phyloP scores from a whole-genome alignment of 306 rosid genomes.

The Gastrolobium bilobum region DNA sequence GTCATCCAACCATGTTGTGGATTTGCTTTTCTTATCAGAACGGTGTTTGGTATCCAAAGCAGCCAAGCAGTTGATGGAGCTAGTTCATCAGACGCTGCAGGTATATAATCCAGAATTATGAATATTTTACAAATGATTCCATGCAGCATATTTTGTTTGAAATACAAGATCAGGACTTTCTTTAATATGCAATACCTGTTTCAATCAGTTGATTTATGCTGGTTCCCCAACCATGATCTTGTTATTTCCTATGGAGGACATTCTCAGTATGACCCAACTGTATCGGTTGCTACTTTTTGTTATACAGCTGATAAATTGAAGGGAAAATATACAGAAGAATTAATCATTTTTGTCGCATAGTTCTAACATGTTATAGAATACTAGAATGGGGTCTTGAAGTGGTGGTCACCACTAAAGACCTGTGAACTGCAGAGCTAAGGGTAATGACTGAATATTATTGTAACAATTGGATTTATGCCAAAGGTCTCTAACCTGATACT shows the following conservation, averaged over 20 bases:
- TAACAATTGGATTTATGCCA: neutral
- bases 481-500: neutral
- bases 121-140: slow-evolving; percentile 36
- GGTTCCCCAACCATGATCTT: neutral
- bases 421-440: neutral
- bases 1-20: slow-evolving; percentile 68
- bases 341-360: neutral
- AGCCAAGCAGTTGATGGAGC: slow-evolving; percentile 78
- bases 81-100: slow-evolving; percentile 89
- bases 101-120: slow-evolving; percentile 51
- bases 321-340: neutral
- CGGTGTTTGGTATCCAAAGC: slow-evolving; percentile 89
- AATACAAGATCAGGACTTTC: slow-evolving; percentile 22
- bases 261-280: slow-evolving; percentile 12
- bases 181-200: slow-evolving; percentile 7
- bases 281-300: neutral
- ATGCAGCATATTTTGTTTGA: slow-evolving; percentile 40
- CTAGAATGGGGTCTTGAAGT: slow-evolving; percentile 6
- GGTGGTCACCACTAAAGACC: neutral
- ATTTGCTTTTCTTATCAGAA: slow-evolving; percentile 85
- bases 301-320: slow-evolving; percentile 1
- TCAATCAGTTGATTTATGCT: slow-evolving; percentile 25
- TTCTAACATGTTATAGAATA: neutral
- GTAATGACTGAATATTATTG: neutral
- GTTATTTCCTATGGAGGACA: slow-evolving; percentile 12